Conservation (phyloP, 306 rosid species). For the Glycine latifolia region DNA sequence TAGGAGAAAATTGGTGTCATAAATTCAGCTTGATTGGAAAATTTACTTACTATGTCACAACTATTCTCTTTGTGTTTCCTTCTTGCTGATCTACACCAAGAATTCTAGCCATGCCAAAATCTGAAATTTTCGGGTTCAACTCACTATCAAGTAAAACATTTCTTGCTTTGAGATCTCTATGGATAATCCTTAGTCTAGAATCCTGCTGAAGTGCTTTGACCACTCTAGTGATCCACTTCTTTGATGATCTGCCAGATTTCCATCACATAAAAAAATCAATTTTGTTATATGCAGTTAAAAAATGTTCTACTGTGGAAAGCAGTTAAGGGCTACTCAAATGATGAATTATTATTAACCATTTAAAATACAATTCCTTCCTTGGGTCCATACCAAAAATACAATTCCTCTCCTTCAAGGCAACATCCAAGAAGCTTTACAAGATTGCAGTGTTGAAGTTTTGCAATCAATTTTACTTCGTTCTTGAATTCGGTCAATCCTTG, state of each 20-base stretch:
- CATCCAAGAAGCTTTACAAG: slow-evolving; percentile 68
- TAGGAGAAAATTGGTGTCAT: not conserved
- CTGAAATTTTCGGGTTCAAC: slow-evolving; percentile 73
- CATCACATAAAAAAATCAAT: not conserved
- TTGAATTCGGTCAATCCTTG: slow-evolving; percentile 58
- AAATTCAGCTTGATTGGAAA: slow-evolving; percentile 6
- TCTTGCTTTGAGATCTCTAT: slow-evolving; percentile 72
- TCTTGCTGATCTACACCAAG: slow-evolving; percentile 66
- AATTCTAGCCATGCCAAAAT: slow-evolving; percentile 74
- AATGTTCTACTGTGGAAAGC: not conserved
- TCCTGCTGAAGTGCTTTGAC: slow-evolving; percentile 66
- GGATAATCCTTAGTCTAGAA: slow-evolving; percentile 66
- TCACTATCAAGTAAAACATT: slow-evolving; percentile 69
- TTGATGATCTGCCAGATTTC: slow-evolving; percentile 48
- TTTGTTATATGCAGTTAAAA: not conserved
- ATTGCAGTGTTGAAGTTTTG: slow-evolving; percentile 69
- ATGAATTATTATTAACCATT: not conserved
- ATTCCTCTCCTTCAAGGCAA: slow-evolving; percentile 61
- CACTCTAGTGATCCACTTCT: slow-evolving; percentile 51
- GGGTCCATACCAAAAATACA: slow-evolving; percentile 55
- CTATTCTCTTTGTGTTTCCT: slow-evolving; percentile 70
- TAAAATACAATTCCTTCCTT: not conserved
- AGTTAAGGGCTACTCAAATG: not conserved
- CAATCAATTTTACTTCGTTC: slow-evolving; percentile 62
- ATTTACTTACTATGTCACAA: slow-evolving; percentile 71